Evolutionary conservation across 2,329 filamentous ascomycete genomes (phyloP), one percentile per base, ranked within the genome.

Genomic region (Claviceps sorghi): DNA sequence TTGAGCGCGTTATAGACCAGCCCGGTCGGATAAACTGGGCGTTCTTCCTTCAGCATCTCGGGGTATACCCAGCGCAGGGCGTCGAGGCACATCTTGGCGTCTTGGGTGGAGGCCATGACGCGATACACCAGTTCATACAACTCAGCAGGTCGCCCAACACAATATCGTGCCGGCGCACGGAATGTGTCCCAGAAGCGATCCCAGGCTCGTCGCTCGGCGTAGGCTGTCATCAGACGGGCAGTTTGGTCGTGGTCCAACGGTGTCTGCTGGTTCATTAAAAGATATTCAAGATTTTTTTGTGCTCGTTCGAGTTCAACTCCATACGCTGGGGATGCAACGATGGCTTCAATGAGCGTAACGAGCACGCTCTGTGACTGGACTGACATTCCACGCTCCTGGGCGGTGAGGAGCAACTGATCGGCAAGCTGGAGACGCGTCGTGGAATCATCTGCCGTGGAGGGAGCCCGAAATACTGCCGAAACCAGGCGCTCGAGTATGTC

Each of bases 141-240:
- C 17, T 62, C 61, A n/a, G 68, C 60, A 0, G 75, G 73, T 21
- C 82, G 76, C 1, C 69, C 58, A 9, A 64, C 61, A 41, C 72
- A 65, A 57, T 75, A 73, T 42, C 75, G 69, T 15, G 80, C 66
- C 4, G 78, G 72, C 52, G 73, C 70, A 52, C 74, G 73, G 72
- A 83, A 86, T 10, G 73, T 61, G 21, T 78, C 70, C 80, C 79
- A 84, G 59, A 86, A 79, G 6, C 69, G 67, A 17, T 72, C 62
- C 72, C 79, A 83, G 57, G 80, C 67, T 19, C 62, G 59, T 54
- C 70, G 69, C 21, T 58, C 56, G 5, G 76, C 70, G 56, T 79
- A 75, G 1, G 69, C 66, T 3, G 63, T 58, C 66, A 79, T 66
- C 38, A 80, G 64, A 19, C 64, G 65, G 44, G 67, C 61, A 10